Conservation (phyloP, 495 filamentous ascomycete genomes). For the Neurospora pannonica region DNA sequence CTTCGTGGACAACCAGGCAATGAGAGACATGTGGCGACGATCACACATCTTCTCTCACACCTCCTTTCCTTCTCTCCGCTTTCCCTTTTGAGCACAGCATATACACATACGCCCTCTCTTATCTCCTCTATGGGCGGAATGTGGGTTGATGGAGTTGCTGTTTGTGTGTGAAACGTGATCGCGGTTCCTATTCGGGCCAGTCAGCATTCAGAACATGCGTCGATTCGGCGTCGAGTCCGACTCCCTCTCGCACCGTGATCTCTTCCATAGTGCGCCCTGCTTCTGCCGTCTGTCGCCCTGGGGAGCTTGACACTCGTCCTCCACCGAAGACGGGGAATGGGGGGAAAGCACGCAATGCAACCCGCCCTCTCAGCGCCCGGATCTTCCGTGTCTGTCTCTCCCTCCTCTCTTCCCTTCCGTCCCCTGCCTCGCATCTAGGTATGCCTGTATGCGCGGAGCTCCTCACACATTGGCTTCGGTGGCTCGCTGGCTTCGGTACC, state of each 20-base stretch:
- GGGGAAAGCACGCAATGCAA: neutral
- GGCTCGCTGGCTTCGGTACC: neutral
- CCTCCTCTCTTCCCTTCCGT: neutral
- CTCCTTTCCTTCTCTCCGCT: neutral
- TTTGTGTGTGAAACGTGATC: neutral
- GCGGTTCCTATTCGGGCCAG: neutral
- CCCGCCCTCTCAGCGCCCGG: neutral
- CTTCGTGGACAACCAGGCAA: neutral
- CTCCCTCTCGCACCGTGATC: neutral
- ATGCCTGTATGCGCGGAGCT: neutral
- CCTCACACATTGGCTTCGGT: neutral
- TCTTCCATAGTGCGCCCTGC: neutral
- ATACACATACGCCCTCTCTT: neutral
- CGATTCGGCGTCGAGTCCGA: neutral
- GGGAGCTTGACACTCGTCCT: neutral
- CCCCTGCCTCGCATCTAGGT: neutral
- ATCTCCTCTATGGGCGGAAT: neutral
- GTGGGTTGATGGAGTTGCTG: neutral
- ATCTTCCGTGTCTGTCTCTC: neutral
- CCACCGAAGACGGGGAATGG: neutral
- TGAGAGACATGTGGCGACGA: neutral
- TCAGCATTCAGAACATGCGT: neutral
- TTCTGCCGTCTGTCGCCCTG: neutral
- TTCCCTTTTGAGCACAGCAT: neutral
- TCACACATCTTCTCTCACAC: neutral